Conservation (phyloP, 2,329 filamentous ascomycete genomes). For the Fusarium sp. region DNA sequence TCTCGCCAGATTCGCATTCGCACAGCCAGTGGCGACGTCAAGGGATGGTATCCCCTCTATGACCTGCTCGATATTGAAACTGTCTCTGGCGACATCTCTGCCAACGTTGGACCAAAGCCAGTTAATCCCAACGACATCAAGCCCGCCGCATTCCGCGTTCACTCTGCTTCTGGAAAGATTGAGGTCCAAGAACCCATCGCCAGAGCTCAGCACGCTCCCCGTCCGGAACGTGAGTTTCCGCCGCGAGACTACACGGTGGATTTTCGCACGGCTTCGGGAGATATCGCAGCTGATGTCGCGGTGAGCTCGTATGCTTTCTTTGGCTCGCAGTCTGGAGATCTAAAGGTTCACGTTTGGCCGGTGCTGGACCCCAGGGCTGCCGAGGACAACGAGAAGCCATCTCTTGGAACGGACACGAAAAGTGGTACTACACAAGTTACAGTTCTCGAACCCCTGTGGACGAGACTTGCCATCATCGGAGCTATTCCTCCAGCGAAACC, state of each 20-base stretch:
- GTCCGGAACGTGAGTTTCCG: slow-evolving; percentile 48
- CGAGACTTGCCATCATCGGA: slow-evolving; percentile 27
- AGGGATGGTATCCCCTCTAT: slow-evolving; percentile 61
- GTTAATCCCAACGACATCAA: slow-evolving; percentile 48
- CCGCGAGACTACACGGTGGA: slow-evolving; percentile 58
- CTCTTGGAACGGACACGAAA: slow-evolving; percentile 54
- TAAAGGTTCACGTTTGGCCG: slow-evolving; percentile 55
- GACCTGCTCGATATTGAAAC: slow-evolving; percentile 58
- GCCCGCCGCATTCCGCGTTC: slow-evolving; percentile 53
- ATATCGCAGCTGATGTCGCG: slow-evolving; percentile 53
- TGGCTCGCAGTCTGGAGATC: slow-evolving; percentile 53
- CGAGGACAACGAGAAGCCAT: slow-evolving; percentile 27
- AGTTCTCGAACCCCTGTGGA: slow-evolving; percentile 58
- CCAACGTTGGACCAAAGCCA: slow-evolving; percentile 54
- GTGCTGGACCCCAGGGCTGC: slow-evolving; percentile 48
- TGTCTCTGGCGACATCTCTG: slow-evolving; percentile 54
- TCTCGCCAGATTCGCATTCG: slow-evolving; percentile 54
- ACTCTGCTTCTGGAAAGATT: slow-evolving; percentile 56
- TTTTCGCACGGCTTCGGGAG: slow-evolving; percentile 56
- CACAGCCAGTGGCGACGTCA: slow-evolving; percentile 56
- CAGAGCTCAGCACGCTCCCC: slow-evolving; percentile 21
- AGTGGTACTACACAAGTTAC: slow-evolving; percentile 54
- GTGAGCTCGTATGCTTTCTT: slow-evolving; percentile 51
- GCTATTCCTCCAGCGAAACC: slow-evolving; percentile 23
- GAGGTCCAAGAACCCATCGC: slow-evolving; percentile 53